These are phyloP conservation scores for Fermentozyma sake DNA, from an alignment of 1,139 yeast species.

Conservation along the genomic window DNA sequence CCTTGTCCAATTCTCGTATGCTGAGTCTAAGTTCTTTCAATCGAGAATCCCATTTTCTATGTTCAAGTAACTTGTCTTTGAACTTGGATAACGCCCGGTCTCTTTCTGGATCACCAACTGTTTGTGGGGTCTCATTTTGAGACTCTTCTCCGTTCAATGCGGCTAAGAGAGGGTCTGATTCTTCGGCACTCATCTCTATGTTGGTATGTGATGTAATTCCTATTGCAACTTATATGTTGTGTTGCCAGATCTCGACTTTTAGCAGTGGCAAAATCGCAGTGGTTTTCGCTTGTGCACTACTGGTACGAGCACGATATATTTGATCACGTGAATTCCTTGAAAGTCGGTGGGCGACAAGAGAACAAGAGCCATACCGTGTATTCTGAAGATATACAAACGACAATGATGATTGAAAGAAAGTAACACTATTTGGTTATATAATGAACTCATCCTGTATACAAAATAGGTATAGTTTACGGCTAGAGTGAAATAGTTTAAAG, in stretches of 20 bases:
- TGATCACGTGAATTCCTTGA: neutral
- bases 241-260: slow-evolving; percentile 1
- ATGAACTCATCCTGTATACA: no score
- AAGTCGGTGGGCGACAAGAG: no score
- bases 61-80: slow-evolving; percentile 85
- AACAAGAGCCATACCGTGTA: no score
- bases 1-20: slow-evolving; percentile 79
- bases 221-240: no score
- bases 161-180: slow-evolving; percentile 68
- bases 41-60: slow-evolving; percentile 91
- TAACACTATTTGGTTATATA: no score
- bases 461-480: no score
- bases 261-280: slow-evolving; percentile 3
- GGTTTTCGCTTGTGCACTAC: neutral
- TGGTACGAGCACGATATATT: neutral
- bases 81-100: slow-evolving; percentile 75
- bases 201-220: slow-evolving; percentile 1
- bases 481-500: no score
- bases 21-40: slow-evolving; percentile 79
- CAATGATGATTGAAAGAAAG: no score
- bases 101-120: slow-evolving; percentile 63
- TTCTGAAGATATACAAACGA: no score
- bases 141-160: slow-evolving; percentile 51
- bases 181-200: slow-evolving; percentile 59
- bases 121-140: slow-evolving; percentile 6